Evolutionary conservation across 768 basidiomycete genomes (phyloP), one percentile per base, ranked within the genome.

Genomic region (Strobilomyces dryophilus): DNA sequence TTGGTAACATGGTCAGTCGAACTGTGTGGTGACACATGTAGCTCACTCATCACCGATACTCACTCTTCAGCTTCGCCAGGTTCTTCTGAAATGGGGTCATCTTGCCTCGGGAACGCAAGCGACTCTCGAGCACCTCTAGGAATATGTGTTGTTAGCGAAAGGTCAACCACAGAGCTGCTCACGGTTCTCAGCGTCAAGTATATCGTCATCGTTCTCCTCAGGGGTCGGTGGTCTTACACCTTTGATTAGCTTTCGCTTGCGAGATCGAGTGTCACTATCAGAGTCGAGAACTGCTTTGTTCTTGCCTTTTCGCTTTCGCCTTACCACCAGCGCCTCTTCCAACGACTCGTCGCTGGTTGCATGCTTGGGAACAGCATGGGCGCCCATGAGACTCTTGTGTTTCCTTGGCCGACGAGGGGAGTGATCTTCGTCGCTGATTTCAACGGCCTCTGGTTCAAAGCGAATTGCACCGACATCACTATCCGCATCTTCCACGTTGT

Each of bases 41-140:
- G 27, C 18, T 40, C 20, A 2, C 15, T 35, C 21, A 12, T 20
- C 8, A 24, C 24, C 4, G 24, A 45, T 29, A 29, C 64, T 51
- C 21, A 92, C 89, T 74, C 70, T 81, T 87, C 47, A 90, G 60
- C 55, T 75, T 83, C 55, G 87, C 83, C 14, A 91, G 66, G 54
- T 79, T 85, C 63, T 74, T 77, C 57, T 83, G 85, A 64, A 81
- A 91, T 6, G 67, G 55, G 14, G 83, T 78, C 65, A 77, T 75
- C 67, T 80, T 88, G 53, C 75, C 72, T 29, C 87, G 79, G 26
- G 70, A 65, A 34, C 90, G 83, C 29, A 92, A 67, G 41, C 89
- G 83, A 8, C 70, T 72, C 24, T 83, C 74, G 37, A 92, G 70
- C 27, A 92, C 85, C 48, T 73, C 85, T 90, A 55, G 8, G 32